phyloP scores from a whole-genome alignment of 73 alveolate genomes.

The Tetrahymena malaccensis region DNA sequence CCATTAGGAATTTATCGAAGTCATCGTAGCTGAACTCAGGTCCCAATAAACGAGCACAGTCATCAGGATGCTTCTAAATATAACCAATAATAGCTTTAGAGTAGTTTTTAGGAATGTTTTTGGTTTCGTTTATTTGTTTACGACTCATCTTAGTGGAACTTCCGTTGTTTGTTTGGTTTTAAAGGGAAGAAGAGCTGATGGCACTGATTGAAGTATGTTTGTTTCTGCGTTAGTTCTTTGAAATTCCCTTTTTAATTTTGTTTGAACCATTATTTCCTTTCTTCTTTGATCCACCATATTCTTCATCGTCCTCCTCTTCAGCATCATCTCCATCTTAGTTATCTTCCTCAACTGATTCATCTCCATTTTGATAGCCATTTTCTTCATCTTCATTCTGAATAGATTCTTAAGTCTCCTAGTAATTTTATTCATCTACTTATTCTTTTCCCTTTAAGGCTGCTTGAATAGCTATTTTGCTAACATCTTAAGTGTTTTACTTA shows the following conservation, averaged over 20 bases:
- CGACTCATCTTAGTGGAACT: neutral
- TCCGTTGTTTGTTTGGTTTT: neutral
- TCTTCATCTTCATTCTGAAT: neutral
- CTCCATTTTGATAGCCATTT: neutral
- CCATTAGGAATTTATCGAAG: neutral
- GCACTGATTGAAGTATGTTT: neutral
- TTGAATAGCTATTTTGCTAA: neutral
- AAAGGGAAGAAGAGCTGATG: neutral
- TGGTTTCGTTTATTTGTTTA: slow-evolving; percentile 26
- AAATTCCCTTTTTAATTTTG: neutral
- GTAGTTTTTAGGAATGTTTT: slow-evolving; percentile 33
- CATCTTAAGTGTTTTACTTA: neutral
- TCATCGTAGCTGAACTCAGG: neutral
- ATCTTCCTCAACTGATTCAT: neutral
- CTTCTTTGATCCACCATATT: neutral
- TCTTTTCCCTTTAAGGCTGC: neutral
- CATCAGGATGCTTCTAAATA: slow-evolving; percentile 14
- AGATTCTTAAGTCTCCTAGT: neutral
- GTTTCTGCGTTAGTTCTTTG: neutral
- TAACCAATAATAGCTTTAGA: slow-evolving; percentile 38
- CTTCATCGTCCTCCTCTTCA: neutral
- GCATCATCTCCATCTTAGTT: neutral
- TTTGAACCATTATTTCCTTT: neutral
- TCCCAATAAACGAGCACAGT: neutral
- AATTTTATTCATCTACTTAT: neutral